Evolutionary conservation across 2,329 filamentous ascomycete genomes (phyloP).

Genomic region (Pestalotiopsis fici): DNA sequence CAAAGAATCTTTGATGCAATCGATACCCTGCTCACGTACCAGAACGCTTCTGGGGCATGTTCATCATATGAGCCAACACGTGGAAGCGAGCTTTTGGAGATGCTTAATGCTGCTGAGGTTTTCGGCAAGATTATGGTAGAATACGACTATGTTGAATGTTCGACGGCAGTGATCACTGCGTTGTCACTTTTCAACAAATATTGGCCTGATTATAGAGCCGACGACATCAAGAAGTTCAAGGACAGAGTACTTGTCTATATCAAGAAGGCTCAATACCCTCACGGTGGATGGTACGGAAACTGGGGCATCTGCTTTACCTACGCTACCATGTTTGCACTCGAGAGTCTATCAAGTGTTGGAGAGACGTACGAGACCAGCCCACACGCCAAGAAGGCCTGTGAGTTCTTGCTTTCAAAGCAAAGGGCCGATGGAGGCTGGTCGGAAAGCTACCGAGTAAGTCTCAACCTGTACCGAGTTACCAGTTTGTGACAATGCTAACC

Average conservation of each 20-base stretch:
- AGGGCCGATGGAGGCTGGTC: constrained; percentile 93
- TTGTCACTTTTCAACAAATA: constrained; percentile 78
- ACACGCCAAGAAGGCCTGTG: constrained; percentile 72
- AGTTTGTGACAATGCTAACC: constrained; percentile 11
- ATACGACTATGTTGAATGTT: constrained; percentile 98
- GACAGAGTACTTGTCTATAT: constrained; percentile 79
- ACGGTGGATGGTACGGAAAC: constrained; percentile 96
- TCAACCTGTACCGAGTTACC: background rate
- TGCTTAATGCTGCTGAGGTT: constrained; percentile 92
- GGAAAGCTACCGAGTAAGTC: constrained; percentile 76
- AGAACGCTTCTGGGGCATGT: constrained; percentile 83
- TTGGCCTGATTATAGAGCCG: constrained; percentile 77
- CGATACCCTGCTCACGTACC: constrained; percentile 88
- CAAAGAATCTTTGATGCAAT: constrained; percentile 83
- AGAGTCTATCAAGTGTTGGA: constrained; percentile 78
- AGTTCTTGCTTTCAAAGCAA: constrained; percentile 85
- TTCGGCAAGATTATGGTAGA: constrained; percentile 98
- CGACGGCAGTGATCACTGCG: constrained; percentile 88
- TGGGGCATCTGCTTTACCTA: constrained; percentile 99
- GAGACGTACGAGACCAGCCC: constrained; percentile 78
- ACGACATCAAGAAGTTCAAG: constrained; percentile 76
- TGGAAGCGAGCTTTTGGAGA: constrained; percentile 76
- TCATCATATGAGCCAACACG: constrained; percentile 87
- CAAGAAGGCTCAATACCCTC: constrained; percentile 71
- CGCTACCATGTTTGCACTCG: constrained; percentile 92